These are phyloP conservation scores for Bothriochloa decipiens DNA, from an alignment of 176 grass and related monocot species.

Conservation along the genomic window DNA sequence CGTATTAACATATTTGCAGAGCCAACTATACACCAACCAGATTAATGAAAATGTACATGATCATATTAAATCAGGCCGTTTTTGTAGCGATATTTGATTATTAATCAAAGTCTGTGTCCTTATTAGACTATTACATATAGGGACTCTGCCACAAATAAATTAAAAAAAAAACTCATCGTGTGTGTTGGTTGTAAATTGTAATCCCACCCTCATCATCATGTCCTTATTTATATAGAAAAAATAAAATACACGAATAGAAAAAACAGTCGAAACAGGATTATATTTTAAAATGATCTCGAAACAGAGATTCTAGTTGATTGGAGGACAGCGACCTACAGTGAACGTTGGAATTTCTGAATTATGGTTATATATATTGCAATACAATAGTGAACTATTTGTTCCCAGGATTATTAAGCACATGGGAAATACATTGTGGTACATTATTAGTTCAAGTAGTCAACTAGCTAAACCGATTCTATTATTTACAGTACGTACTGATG, in stretches of 20 bases:
- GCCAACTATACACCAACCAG: not conserved
- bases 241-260: not conserved
- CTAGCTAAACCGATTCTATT: not conserved
- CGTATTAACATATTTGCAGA: not conserved
- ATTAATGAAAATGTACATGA: not conserved
- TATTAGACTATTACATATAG: no score
- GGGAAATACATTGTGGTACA: not conserved
- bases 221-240: not conserved
- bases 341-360: not conserved
- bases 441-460: not conserved
- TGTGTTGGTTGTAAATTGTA: not conserved
- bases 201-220: not conserved
- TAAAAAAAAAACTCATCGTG: not conserved
- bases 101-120: not conserved
- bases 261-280: not conserved
- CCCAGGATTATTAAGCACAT: slow-evolving; percentile 28
- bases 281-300: not conserved
- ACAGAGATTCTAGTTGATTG: not conserved
- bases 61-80: not conserved
- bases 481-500: not conserved
- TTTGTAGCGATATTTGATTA: not conserved
- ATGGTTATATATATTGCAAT: not conserved
- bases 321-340: no score
- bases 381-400: not conserved
- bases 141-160: not conserved